These are phyloP conservation scores for Vinca major DNA, from an alignment of 305 asterid species.

Conservation along the genomic window DNA sequence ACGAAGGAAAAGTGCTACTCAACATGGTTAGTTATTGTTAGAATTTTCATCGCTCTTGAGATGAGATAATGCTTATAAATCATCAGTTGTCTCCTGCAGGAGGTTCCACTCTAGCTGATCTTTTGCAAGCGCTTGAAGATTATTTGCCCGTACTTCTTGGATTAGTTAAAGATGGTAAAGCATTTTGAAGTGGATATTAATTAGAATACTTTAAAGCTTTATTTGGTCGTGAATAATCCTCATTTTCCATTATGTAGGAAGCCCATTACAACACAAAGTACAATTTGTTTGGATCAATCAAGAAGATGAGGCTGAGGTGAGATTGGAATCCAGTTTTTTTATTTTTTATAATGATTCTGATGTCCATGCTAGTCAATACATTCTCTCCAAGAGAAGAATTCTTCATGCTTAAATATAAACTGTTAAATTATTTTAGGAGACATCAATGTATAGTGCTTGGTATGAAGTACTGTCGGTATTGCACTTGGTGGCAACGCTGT, in stretches of 20 bases:
- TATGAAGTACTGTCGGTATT: constrained; percentile 78
- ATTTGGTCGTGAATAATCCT: constrained; percentile 16
- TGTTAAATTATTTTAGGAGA: constrained; percentile 50
- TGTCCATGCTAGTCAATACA: constrained; percentile 10
- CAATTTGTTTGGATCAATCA: constrained; percentile 94
- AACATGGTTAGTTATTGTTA: constrained; percentile 58
- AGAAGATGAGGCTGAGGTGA: constrained; percentile 96
- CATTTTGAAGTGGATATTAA: constrained; percentile 9
- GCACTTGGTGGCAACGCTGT: constrained; percentile 93
- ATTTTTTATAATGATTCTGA: constrained; percentile 1
- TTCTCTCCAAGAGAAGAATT: constrained; percentile 14
- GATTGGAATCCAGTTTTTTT: constrained; percentile 16
- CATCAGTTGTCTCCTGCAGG: constrained; percentile 52
- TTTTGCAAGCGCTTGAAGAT: constrained; percentile 87
- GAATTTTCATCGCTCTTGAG: constrained; percentile 12
- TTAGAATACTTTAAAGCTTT: constrained; percentile 12
- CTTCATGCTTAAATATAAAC: constrained; percentile 19
- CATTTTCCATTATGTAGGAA: constrained; percentile 43
- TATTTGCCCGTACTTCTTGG: constrained; percentile 93
- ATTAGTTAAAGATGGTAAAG: constrained; percentile 85
- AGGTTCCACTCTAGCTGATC: constrained; percentile 86
- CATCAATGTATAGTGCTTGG: constrained; percentile 83
- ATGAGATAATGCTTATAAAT: constrained; percentile 30
- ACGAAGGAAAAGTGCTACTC: constrained; percentile 70
- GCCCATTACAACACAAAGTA: constrained; percentile 83